Evolutionary conservation across 805 yeast species (phyloP).

Genomic region (Pichia kluyveri): DNA sequence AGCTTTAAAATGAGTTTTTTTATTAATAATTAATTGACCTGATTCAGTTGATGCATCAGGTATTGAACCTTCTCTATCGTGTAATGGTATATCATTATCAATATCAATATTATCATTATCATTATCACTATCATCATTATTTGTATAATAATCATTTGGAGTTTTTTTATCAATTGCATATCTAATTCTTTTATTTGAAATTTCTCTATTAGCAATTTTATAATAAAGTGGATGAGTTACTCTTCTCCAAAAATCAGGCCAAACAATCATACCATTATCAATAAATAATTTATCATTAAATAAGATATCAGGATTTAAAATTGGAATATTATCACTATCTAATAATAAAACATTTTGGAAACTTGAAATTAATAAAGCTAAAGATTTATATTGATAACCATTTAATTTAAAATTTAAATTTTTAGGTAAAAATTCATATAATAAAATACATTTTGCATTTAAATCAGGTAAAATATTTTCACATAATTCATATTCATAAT

Average conservation of each 20-base stretch:
- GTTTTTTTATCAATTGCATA: slow-evolving; percentile 23
- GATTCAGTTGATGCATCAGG: slow-evolving; percentile 50
- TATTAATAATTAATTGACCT: slow-evolving; percentile 44
- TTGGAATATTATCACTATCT: slow-evolving; percentile 46
- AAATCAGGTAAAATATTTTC: slow-evolving; percentile 32
- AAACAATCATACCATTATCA: slow-evolving; percentile 40
- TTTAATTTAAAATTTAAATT: slow-evolving; percentile 23
- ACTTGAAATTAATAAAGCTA: slow-evolving; percentile 41
- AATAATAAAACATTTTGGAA: slow-evolving; percentile 43
- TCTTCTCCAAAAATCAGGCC: slow-evolving; percentile 57
- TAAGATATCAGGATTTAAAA: slow-evolving; percentile 39
- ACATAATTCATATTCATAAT: slow-evolving; percentile 31
- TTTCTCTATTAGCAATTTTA: slow-evolving; percentile 31
- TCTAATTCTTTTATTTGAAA: slow-evolving; percentile 27
- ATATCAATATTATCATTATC: slow-evolving; percentile 9
- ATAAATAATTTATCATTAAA: slow-evolving; percentile 49
- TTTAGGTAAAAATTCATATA: slow-evolving; percentile 41
- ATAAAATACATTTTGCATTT: slow-evolving; percentile 52
- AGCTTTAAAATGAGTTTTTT: slow-evolving; percentile 38
- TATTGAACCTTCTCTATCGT: slow-evolving; percentile 43
- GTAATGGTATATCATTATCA: slow-evolving; percentile 30
- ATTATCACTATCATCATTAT: slow-evolving; percentile 1
- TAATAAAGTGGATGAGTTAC: slow-evolving; percentile 45
- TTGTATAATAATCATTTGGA: slow-evolving; percentile 13
- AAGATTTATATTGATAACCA: slow-evolving; percentile 40